These are phyloP conservation scores for Cystobasidium ongulense DNA, from an alignment of 768 basidiomycete genomes.

Conservation along the genomic window DNA sequence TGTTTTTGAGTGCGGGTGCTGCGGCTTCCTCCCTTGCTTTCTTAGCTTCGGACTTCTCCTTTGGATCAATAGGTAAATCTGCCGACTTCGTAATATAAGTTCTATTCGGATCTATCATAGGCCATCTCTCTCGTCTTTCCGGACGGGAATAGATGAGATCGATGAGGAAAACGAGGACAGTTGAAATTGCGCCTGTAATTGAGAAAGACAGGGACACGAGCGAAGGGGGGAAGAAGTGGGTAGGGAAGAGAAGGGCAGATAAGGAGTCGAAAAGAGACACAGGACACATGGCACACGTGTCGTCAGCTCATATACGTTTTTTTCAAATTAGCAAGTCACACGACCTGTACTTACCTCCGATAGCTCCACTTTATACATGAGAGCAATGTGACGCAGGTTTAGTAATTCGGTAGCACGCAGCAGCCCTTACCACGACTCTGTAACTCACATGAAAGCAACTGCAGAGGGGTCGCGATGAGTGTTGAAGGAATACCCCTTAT, in stretches of 20 bases:
- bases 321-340: neutral
- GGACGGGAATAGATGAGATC: neutral
- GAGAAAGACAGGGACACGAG: neutral
- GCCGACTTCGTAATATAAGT: no score
- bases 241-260: no score
- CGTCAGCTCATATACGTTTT: no score
- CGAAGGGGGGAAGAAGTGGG: no score
- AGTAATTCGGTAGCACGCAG: neutral
- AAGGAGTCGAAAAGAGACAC: no score
- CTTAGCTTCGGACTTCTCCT: no score
- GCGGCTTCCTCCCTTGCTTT: no score
- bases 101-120: neutral
- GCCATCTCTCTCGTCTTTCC: neutral
- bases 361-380: neutral
- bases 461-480: neutral
- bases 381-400: neutral
- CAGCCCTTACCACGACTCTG: neutral
- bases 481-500: neutral
- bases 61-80: no score
- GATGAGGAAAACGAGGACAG: neutral
- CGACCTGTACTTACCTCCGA: neutral
- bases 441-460: neutral
- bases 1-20: no score
- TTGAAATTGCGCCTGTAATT: neutral
- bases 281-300: no score